These are phyloP conservation scores for Boletellus deceptivus DNA, from an alignment of 1,284 basidiomycete genomes.

Conservation along the genomic window DNA sequence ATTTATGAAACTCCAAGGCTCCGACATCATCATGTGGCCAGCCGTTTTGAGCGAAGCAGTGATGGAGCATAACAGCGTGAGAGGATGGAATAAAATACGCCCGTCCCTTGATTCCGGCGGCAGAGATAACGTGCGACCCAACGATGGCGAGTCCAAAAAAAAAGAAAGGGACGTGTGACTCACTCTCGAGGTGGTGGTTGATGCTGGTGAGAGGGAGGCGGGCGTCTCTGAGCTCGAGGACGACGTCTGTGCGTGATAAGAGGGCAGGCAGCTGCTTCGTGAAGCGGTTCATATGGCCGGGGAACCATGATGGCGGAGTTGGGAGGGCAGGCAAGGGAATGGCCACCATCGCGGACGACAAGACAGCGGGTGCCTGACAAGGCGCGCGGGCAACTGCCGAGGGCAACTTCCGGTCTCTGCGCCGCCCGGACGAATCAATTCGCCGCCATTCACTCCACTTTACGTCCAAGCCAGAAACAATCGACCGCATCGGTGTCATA, in stretches of 20 bases:
- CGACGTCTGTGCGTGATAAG: slow-evolving; percentile 82
- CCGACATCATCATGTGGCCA: slow-evolving; percentile 14
- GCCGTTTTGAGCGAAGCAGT: slow-evolving; percentile 8
- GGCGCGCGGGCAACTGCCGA: background rate
- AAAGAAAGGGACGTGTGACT: slow-evolving; percentile 16
- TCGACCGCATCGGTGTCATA: no score
- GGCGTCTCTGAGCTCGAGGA: slow-evolving; percentile 93
- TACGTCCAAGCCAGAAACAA: background rate
- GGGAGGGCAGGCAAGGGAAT: slow-evolving; percentile 60
- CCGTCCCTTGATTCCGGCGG: background rate
- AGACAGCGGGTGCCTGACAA: slow-evolving; percentile 1
- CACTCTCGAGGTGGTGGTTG: slow-evolving; percentile 85
- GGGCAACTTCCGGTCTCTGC: background rate
- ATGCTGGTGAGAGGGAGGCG: slow-evolving; percentile 92
- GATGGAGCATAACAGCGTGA: slow-evolving; percentile 18
- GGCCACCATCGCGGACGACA: slow-evolving; percentile 38
- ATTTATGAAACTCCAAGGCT: slow-evolving; percentile 8
- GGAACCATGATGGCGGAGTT: slow-evolving; percentile 90
- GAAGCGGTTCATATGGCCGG: slow-evolving; percentile 95
- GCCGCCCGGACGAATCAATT: background rate
- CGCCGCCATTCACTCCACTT: background rate
- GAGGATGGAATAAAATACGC: slow-evolving; percentile 11
- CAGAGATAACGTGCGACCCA: slow-evolving; percentile 4
- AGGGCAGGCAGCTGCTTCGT: slow-evolving; percentile 74
- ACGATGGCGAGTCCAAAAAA: background rate